Conservation (phyloP, 2,329 filamentous ascomycete genomes). For the Xylaria sp. region DNA sequence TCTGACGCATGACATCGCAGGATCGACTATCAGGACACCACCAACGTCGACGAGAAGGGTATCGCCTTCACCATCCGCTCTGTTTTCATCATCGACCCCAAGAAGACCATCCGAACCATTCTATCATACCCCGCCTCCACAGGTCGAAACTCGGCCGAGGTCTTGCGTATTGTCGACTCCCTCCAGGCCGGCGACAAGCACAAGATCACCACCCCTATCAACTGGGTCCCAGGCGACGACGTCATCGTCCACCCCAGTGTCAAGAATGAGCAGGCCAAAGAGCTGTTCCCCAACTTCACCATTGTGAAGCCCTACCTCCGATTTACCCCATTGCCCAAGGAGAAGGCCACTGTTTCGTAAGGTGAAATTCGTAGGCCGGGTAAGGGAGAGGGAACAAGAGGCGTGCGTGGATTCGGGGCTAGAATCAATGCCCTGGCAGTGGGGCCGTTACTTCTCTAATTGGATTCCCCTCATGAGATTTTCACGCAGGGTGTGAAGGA, state of each 20-base stretch:
- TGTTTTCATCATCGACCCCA: slow-evolving; percentile 92
- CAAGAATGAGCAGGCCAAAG: slow-evolving; percentile 81
- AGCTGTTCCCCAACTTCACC: slow-evolving; percentile 79
- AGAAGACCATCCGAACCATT: slow-evolving; percentile 90
- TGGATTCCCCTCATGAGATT: background rate
- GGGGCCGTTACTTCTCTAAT: background rate
- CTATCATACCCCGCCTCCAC: slow-evolving; percentile 92
- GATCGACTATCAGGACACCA: slow-evolving; percentile 79
- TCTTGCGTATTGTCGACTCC: slow-evolving; percentile 77
- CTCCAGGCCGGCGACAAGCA: slow-evolving; percentile 85
- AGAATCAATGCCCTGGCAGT: background rate
- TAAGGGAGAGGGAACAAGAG: background rate
- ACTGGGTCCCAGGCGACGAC: slow-evolving; percentile 87
- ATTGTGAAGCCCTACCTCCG: slow-evolving; percentile 73
- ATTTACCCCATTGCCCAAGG: slow-evolving; percentile 68
- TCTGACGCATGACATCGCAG: slow-evolving; percentile 38
- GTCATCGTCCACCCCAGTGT: slow-evolving; percentile 88
- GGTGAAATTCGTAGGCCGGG: too few species aligned
- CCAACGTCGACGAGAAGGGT: slow-evolving; percentile 79
- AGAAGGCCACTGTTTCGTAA: slow-evolving; percentile 45
- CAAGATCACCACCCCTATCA: slow-evolving; percentile 84
- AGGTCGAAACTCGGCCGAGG: slow-evolving; percentile 79
- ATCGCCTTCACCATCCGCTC: slow-evolving; percentile 93
- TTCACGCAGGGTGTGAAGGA: background rate
- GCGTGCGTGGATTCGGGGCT: background rate